Evolutionary conservation across 306 rosid species (phyloP).

Genomic region (Amphicarpaea edgeworthii): DNA sequence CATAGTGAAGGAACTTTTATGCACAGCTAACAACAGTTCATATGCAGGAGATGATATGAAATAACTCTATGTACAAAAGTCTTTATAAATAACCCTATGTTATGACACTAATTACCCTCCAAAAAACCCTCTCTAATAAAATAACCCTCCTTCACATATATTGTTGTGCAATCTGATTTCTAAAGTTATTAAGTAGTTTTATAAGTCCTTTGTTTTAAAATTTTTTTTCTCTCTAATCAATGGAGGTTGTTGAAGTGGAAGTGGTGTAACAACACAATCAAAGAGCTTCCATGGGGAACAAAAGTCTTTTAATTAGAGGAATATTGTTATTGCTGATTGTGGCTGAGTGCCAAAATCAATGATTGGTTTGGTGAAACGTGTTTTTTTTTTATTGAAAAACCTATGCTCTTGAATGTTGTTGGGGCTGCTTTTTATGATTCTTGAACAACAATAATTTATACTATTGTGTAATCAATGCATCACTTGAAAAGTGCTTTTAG

Average conservation of each 20-base stretch:
- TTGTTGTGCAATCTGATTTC: neutral
- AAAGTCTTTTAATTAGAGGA: slow-evolving; percentile 36
- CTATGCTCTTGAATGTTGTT: slow-evolving; percentile 37
- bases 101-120: no score
- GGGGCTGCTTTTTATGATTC: slow-evolving; percentile 35
- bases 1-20: no score
- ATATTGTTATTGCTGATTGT: slow-evolving; percentile 42
- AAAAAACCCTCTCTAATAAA: no score
- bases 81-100: no score
- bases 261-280: slow-evolving; percentile 4
- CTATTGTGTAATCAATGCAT: neutral
- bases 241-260: slow-evolving; percentile 47
- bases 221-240: neutral
- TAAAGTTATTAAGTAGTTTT: neutral
- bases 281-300: slow-evolving; percentile 25
- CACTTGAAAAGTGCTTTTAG: slow-evolving; percentile 16
- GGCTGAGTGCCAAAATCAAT: slow-evolving; percentile 55
- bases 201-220: neutral
- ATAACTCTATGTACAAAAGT: no score
- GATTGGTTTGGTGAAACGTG: slow-evolving; percentile 44
- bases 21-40: no score
- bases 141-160: neutral
- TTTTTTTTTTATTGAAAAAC: slow-evolving; percentile 17
- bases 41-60: no score
- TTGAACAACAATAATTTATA: neutral